These are phyloP conservation scores for Parmelia sp. DNA, from an alignment of 495 filamentous ascomycete genomes.

Conservation along the genomic window DNA sequence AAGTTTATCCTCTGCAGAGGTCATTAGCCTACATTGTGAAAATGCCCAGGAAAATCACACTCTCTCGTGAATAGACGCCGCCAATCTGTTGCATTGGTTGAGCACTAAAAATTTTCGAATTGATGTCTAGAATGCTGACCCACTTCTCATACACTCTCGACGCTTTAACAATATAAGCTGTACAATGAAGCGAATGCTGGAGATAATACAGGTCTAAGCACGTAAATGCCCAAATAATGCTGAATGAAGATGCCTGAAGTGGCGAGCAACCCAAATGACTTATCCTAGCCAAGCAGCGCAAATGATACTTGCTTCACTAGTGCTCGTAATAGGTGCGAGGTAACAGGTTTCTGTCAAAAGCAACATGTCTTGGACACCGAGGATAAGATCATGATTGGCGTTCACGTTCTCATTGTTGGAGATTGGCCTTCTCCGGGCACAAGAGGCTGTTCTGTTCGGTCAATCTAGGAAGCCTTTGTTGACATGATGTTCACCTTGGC, in stretches of 20 bases:
- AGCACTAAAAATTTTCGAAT: slow-evolving; percentile 1
- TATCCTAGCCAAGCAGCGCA: slow-evolving; percentile 10
- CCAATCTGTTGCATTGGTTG: neutral
- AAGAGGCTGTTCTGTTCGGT: neutral
- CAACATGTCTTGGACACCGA: neutral
- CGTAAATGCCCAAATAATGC: slow-evolving; percentile 1
- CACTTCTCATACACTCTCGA: neutral
- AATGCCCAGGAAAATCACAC: neutral
- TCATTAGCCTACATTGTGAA: neutral
- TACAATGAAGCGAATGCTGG: slow-evolving; percentile 4
- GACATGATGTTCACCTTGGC: neutral
- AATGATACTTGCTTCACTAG: neutral
- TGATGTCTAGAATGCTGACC: neutral
- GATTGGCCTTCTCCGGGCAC: neutral
- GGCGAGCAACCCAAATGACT: slow-evolving; percentile 3
- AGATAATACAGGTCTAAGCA: neutral
- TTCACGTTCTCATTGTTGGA: neutral
- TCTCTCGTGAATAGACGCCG: neutral
- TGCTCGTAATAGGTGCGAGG: neutral
- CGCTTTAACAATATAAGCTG: neutral
- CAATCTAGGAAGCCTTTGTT: neutral
- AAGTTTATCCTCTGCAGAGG: neutral
- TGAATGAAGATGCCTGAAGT: slow-evolving; percentile 5
- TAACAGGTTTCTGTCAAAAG: neutral
- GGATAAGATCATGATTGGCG: neutral